Evolutionary conservation across 2,329 filamentous ascomycete species (phyloP), one percentile per base, ranked within the genome.

Genomic region (Paecilomyces sp.): DNA sequence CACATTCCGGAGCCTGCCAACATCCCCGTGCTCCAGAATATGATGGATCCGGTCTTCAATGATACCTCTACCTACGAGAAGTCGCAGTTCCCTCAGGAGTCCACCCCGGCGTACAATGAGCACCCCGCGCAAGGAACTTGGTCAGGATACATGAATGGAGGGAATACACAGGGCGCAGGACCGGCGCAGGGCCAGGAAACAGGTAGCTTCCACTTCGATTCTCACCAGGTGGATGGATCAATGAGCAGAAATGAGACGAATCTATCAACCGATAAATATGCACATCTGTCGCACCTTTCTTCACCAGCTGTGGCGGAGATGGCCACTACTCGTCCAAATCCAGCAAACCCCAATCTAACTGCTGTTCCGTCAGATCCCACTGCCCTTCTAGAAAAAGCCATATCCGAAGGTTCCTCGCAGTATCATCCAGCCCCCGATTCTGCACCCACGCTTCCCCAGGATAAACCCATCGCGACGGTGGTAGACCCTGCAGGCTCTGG

Each of bases 21-120:
- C 66, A 88, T 90, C 61, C 86, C 87, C 60, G 83, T 90, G 58
- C 79, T 90, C 69, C 82, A 86, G 70, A 86, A 87, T 71, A 86
- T 89, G 76, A 90, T 85, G 83, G 87, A 90, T 75, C 85, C 86
- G 58, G 77, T 83, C 66, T 88, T 89, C 79, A 87, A 88, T 75
- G 85, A 88, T 72, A 85, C 85, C 59, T 80, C 85, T 58, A 82
- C 81, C 63, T 84, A 85, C 71, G 78, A 78, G 61, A 83, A 79
- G 68, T 72, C 72, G 41, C 67, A 69, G 47, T 60, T 62, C 56
- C 60, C 67, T 55, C 63, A 65, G 59, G 67, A 66, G 58, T 59
- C 66, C 24, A 41, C 47, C 24, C 57, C 60, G 25, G 55, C 41
- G 50, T 60, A 64, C n/a, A 60, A 67, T 61, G 62, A 57, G 54